phyloP scores from a whole-genome alignment of 805 yeast species.

The Komagataella mondaviorum region DNA sequence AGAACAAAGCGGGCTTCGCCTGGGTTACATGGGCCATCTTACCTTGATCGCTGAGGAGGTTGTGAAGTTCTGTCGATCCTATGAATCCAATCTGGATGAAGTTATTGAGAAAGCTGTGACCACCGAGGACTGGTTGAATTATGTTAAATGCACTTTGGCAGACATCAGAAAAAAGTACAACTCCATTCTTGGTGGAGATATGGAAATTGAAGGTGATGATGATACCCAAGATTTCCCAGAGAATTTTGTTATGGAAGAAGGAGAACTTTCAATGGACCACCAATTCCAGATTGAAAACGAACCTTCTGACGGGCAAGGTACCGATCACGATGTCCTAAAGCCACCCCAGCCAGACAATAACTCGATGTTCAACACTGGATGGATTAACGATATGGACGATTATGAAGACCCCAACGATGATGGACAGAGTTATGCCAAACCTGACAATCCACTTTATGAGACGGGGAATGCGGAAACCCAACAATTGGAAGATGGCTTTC shows the following conservation, averaged over 20 bases:
- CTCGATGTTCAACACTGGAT: background rate
- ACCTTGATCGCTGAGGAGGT: slow-evolving; percentile 92
- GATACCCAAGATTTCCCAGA: slow-evolving; percentile 6
- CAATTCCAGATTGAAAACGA: slow-evolving; percentile 56
- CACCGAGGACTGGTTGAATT: slow-evolving; percentile 61
- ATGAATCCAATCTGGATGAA: slow-evolving; percentile 28
- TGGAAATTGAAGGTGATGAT: slow-evolving; percentile 24
- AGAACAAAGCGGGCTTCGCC: slow-evolving; percentile 43
- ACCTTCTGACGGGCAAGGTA: slow-evolving; percentile 31
- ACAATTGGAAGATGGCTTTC: background rate
- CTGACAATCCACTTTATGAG: slow-evolving; percentile 47
- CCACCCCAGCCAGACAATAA: background rate
- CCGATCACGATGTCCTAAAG: slow-evolving; percentile 28
- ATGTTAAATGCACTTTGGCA: slow-evolving; percentile 70
- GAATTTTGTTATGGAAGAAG: slow-evolving; percentile 9
- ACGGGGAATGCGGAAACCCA: slow-evolving; percentile 12
- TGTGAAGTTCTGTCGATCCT: slow-evolving; percentile 64
- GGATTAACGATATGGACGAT: slow-evolving; percentile 41
- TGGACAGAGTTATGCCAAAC: slow-evolving; percentile 58
- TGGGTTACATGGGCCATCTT: slow-evolving; percentile 96
- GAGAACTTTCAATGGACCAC: slow-evolving; percentile 11
- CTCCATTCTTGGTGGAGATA: slow-evolving; percentile 73
- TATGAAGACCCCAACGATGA: slow-evolving; percentile 75
- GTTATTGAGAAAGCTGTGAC: slow-evolving; percentile 34
- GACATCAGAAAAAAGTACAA: slow-evolving; percentile 91